These are phyloP conservation scores for Aspergillus clavatus DNA, from an alignment of 2,329 filamentous ascomycete genomes.

Conservation along the genomic window DNA sequence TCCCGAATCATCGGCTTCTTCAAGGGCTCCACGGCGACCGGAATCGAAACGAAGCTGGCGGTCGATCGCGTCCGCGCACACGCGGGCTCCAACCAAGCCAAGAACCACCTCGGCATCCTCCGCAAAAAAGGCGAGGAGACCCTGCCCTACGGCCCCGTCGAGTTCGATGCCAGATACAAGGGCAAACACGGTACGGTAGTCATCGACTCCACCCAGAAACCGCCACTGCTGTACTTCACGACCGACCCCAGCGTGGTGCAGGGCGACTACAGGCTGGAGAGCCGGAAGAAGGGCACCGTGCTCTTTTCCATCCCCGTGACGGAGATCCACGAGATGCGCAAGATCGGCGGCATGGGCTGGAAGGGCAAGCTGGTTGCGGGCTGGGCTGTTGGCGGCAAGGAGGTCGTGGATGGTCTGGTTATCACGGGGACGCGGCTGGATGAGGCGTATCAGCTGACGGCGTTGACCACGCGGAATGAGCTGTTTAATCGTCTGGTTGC, in stretches of 20 bases:
- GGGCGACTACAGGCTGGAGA: conserved; percentile 46
- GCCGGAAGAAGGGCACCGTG: conserved; percentile 47
- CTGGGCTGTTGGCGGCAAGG: conserved; percentile 65
- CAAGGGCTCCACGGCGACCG: conserved; percentile 64
- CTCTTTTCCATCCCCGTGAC: conserved; percentile 64
- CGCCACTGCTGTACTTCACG: conserved; percentile 56
- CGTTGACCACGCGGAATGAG: conserved; percentile 67
- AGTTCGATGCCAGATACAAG: conserved; percentile 65
- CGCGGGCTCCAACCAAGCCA: conserved; percentile 57
- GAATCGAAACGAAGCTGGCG: conserved; percentile 66
- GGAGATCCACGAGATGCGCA: conserved; percentile 68
- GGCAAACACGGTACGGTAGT: conserved; percentile 70
- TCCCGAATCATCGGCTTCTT: conserved; percentile 59
- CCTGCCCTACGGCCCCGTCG: conserved; percentile 59
- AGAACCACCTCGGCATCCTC: conserved; percentile 67
- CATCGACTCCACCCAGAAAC: conserved; percentile 45
- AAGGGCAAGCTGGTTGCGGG: conserved; percentile 77
- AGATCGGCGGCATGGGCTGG: conserved; percentile 76
- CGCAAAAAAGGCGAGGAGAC: conserved; percentile 40
- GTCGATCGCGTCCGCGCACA: conserved; percentile 67
- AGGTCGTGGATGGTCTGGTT: conserved; percentile 70
- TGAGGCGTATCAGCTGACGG: conserved; percentile 59
- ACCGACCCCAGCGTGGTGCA: conserved; percentile 36
- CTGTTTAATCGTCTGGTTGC: conserved; percentile 74
- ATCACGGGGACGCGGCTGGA: conserved; percentile 54